These are phyloP conservation scores for Coemansia sp. DNA, from an alignment of 192 early-diverging fungal genomes.

Conservation along the genomic window DNA sequence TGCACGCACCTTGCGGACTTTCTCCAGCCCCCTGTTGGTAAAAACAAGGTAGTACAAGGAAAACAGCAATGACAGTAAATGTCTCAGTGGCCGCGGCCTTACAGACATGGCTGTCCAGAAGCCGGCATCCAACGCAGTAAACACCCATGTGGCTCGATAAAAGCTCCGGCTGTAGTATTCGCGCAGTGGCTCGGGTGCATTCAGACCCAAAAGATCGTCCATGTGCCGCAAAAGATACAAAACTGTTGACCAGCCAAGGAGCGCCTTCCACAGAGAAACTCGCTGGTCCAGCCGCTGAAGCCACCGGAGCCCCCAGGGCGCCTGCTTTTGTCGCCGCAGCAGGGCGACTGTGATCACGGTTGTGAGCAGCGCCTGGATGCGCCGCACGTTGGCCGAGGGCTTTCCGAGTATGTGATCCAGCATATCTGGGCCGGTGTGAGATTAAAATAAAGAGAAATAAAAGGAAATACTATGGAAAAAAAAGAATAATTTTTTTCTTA, in stretches of 20 bases:
- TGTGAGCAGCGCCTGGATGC: constrained; percentile 62
- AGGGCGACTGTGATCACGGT: constrained; percentile 13
- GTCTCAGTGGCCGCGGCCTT: constrained; percentile 70
- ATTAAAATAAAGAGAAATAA: background rate
- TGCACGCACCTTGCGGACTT: constrained; percentile 76
- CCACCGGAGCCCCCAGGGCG: constrained; percentile 43
- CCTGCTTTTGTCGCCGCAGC: constrained; percentile 18
- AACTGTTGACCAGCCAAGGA: constrained; percentile 62
- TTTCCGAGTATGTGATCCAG: constrained; percentile 90
- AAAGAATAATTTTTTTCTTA: constrained; percentile 12
- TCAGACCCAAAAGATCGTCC: constrained; percentile 68
- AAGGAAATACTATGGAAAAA: constrained; percentile 20
- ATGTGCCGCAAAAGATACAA: constrained; percentile 71
- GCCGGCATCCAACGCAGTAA: constrained; percentile 91
- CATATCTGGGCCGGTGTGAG: constrained; percentile 54
- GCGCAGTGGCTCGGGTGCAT: constrained; percentile 79
- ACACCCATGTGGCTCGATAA: constrained; percentile 86
- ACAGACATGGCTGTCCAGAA: constrained; percentile 88
- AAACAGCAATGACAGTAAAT: constrained; percentile 78
- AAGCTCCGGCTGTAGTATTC: constrained; percentile 88
- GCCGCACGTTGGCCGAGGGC: constrained; percentile 85
- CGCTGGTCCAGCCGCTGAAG: constrained; percentile 15
- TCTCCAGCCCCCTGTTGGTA: constrained; percentile 82
- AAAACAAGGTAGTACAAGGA: constrained; percentile 82
- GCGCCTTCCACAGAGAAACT: constrained; percentile 72